Evolutionary conservation across 768 basidiomycete genomes (phyloP), one percentile per base, ranked within the genome.

Genomic region (Xerocomellus amylosporus): DNA sequence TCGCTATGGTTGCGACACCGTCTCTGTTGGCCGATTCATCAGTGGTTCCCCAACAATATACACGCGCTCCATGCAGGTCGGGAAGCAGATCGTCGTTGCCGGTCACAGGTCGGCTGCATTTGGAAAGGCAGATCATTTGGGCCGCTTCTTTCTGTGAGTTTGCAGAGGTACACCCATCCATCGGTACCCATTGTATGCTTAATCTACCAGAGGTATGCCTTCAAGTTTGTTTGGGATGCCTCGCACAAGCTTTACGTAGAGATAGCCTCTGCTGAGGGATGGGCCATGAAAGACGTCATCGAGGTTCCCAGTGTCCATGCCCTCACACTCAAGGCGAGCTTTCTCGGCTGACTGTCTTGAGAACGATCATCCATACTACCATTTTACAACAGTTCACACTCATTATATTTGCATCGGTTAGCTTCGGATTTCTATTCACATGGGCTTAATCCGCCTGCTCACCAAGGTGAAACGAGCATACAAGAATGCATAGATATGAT

Each of bases 371-470:
- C 10, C 30, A 22, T 37, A 9, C 17, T 5, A 2, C 20, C 12
- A 43, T 5, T 14, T 48, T 19, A 37, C 22, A 26, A 39, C 31
- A 68, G 60, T 66, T 64, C 15, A 55, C 57, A 14, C 54, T 67
- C 41, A 57, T 52, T 20, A 58, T 68, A 20, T 55, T 67, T 43
- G 56, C 64, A 13, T 66, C 61, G 3, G 62, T 54, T 28, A 61
- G 61, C 24, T 68, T 68, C 19, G 61, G 65, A 24, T 43, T 68
- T 41, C 59, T 64, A 36, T 64, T 59, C 47, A 55, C 57, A 31
- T 66, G 67, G 64, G 24, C 37, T n/a, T 10, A 42, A 56, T 28
- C 51, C 53, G 2, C 61, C 67, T 44, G 39, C 43, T 26, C 45
- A 58, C 10, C 43, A 56, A 41, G 58, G 50, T 37, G 55, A 65